Percentiles rank a stretch among this genome's conserved stretches.
Conservation (phyloP, 2,329 filamentous ascomycete species). For the Colletotrichum sp. region DNA sequence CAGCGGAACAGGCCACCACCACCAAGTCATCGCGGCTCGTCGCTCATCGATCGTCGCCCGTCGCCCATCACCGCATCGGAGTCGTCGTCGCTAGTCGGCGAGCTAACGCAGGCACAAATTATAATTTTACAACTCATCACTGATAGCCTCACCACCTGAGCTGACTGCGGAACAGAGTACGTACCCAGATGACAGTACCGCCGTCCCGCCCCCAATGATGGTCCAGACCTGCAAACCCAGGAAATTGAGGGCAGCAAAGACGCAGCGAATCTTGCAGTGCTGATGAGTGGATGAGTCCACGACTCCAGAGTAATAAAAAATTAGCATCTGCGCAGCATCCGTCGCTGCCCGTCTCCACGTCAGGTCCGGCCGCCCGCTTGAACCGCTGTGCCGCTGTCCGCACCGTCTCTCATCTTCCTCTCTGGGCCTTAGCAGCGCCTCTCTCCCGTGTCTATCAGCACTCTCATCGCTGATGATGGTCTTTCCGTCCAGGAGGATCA, state of each 20-base stretch:
- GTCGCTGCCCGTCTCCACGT: not conserved
- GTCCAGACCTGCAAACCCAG: not conserved
- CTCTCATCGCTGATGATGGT: not conserved
- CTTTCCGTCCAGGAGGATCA: not conserved
- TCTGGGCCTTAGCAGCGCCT: not conserved
- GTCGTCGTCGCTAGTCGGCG: not conserved
- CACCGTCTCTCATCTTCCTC: not conserved
- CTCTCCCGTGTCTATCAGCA: not conserved
- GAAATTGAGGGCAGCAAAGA: constrained; percentile 3
- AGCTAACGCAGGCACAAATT: constrained; percentile 1
- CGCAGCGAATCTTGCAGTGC: not conserved
- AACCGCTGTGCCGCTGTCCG: not conserved
- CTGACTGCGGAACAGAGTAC: not conserved
- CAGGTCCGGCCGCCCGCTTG: not conserved
- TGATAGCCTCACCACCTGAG: not conserved
- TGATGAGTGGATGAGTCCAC: not conserved
- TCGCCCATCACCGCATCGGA: not conserved
- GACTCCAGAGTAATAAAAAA: not conserved
- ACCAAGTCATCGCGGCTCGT: not conserved
- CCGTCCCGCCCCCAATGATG: constrained; percentile 3
- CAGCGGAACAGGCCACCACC: not conserved
- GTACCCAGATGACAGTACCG: constrained; percentile 2
- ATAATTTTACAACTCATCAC: not conserved
- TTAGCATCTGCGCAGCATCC: not conserved
- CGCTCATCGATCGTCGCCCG: not conserved